Conservation (phyloP, 139 green algal genomes). For the Chlorella sp. region DNA sequence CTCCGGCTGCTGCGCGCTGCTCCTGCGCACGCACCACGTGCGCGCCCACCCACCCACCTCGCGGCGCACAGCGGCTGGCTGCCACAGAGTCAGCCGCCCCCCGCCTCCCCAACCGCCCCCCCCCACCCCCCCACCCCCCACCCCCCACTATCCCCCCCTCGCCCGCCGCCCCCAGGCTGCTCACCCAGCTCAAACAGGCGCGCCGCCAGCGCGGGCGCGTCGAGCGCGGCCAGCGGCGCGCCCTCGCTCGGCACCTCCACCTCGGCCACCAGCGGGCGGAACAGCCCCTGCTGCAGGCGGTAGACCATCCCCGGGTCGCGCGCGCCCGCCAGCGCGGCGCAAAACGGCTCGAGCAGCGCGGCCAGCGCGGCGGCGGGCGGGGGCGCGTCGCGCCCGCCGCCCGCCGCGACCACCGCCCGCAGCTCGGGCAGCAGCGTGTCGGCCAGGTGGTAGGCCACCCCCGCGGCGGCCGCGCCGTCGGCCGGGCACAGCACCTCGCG, state of each 20-base stretch:
- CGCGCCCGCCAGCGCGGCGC: conserved; percentile 2
- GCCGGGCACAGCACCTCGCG: conserved; percentile 48
- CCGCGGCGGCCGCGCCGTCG: conserved; percentile 36
- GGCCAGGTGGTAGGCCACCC: conserved; percentile 73
- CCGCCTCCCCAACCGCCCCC: too few species aligned
- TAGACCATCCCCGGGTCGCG: conserved; percentile 2
- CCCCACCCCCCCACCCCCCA: too few species aligned
- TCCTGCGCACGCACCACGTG: too few species aligned
- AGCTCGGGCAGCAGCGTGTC: conserved; percentile 85
- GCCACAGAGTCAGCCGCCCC: too few species aligned
- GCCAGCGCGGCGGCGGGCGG: conserved; percentile 24
- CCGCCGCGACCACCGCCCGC: conserved; percentile 2
- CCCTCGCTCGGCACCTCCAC: conserved; percentile 19
- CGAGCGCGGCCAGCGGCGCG: conserved; percentile 36
- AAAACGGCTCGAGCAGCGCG: conserved; percentile 36
- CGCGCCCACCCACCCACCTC: too few species aligned
- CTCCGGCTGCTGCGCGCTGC: conserved; percentile 12
- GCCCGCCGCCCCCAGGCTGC: too few species aligned
- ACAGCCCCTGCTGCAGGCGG: conserved; percentile 54
- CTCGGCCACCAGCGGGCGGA: conserved; percentile 60
- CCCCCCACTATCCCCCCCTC: too few species aligned
- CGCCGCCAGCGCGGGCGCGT: conserved; percentile 42
- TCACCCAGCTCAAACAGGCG: conserved; percentile 67
- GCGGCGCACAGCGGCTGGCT: too few species aligned
- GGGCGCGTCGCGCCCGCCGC: neutral